These are phyloP conservation scores for Achlya hypogyna DNA, from an alignment of 352 stramenopile genomes.

Conservation along the genomic window DNA sequence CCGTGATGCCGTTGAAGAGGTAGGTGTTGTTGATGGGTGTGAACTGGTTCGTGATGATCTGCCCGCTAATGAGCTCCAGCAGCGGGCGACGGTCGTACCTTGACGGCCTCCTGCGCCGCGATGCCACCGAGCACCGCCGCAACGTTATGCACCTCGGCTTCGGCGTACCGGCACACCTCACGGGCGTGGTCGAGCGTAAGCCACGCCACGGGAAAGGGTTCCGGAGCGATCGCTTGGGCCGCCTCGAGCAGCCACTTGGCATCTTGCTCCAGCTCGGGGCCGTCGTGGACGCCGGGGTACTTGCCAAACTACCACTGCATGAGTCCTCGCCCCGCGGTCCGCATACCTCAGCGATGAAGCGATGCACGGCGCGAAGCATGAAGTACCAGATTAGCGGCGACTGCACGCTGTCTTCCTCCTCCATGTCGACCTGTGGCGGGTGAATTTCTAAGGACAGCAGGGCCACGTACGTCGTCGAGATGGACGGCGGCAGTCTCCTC, in stretches of 20 bases:
- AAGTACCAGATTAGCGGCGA: constrained; percentile 95
- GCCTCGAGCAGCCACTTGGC: constrained; percentile 47
- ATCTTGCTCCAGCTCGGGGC: constrained; percentile 39
- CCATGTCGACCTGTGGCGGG: constrained; percentile 41
- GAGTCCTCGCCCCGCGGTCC: constrained; percentile 27
- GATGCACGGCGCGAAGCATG: constrained; percentile 78
- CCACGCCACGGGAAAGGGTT: constrained; percentile 31
- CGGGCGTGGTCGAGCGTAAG: constrained; percentile 66
- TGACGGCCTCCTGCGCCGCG: constrained; percentile 95
- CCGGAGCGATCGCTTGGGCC: constrained; percentile 25
- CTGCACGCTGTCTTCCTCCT: constrained; percentile 73
- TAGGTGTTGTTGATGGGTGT: constrained; percentile 96
- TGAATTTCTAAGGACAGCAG: not conserved
- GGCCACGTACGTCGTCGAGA: constrained; percentile 26
- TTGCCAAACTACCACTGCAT: constrained; percentile 30
- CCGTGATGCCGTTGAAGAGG: constrained; percentile 96
- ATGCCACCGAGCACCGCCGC: constrained; percentile 93
- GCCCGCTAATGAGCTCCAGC: not conserved
- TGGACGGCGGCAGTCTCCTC: constrained; percentile 75
- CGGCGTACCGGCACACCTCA: constrained; percentile 89
- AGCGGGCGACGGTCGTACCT: constrained; percentile 35
- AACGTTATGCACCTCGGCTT: constrained; percentile 91
- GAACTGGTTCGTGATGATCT: constrained; percentile 96
- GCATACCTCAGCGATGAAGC: constrained; percentile 29
- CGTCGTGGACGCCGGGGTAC: constrained; percentile 74